phyloP scores from a whole-genome alignment of 768 basidiomycete genomes.

The Cubamyces lactineus region DNA sequence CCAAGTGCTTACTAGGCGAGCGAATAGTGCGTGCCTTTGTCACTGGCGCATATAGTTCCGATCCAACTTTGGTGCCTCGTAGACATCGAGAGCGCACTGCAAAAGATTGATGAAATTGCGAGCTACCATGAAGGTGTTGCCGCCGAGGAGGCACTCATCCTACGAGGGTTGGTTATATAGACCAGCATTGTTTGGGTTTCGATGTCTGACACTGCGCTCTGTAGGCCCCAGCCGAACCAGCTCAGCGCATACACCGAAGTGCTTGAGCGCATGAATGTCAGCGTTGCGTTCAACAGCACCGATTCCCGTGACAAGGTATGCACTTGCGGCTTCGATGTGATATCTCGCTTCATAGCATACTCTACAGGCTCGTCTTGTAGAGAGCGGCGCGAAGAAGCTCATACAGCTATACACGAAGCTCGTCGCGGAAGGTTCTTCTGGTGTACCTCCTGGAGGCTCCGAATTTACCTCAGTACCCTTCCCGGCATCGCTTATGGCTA shows the following conservation, averaged over 20 bases:
- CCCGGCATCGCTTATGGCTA: constrained; percentile 52
- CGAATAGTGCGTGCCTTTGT: constrained; percentile 57
- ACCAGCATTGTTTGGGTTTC: neutral
- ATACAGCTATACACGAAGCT: constrained; percentile 83
- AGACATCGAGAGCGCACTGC: constrained; percentile 83
- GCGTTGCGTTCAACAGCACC: constrained; percentile 73
- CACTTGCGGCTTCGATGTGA: neutral
- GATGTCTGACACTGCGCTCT: neutral
- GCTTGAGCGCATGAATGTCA: constrained; percentile 75
- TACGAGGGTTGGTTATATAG: constrained; percentile 62
- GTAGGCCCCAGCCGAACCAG: constrained; percentile 72
- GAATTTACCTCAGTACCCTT: constrained; percentile 59
- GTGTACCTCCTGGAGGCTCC: constrained; percentile 64
- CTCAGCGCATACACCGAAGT: constrained; percentile 69
- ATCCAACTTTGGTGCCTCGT: neutral
- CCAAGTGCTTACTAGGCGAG: constrained; percentile 71
- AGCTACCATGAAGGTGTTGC: constrained; percentile 76
- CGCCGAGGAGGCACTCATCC: constrained; percentile 76
- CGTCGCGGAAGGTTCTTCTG: constrained; percentile 85
- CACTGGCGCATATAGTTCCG: neutral
- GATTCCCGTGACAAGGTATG: constrained; percentile 60
- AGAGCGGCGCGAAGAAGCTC: constrained; percentile 83
- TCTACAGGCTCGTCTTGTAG: constrained; percentile 66
- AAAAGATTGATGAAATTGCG: constrained; percentile 79
- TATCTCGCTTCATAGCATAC: neutral